Conservation (phyloP, 1,284 basidiomycete species). For the Coniophora puteana region DNA sequence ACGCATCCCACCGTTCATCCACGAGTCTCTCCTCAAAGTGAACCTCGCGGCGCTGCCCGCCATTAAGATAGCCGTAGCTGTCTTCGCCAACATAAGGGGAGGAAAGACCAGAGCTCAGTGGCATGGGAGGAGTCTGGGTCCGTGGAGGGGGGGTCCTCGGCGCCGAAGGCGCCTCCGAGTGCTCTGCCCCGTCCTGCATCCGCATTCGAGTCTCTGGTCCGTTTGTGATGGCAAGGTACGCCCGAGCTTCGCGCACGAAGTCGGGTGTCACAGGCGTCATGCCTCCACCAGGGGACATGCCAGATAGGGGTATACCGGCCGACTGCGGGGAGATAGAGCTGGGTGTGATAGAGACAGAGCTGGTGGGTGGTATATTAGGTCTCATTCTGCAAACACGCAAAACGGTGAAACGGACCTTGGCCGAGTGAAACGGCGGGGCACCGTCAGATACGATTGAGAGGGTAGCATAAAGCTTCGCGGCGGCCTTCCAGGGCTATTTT, state of each 20-base stretch:
- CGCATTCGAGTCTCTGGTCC: too few relatives aligned
- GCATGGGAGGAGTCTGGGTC: conserved; percentile 8
- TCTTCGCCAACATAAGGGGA: conserved; percentile 28
- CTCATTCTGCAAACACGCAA: too few relatives aligned
- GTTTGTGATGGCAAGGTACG: conserved; percentile 27
- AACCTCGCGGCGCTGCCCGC: conserved; percentile 29
- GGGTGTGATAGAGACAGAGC: conserved; percentile 22
- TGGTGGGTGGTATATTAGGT: too few relatives aligned
- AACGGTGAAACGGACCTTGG: not conserved
- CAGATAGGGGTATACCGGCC: conserved; percentile 28
- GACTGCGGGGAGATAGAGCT: conserved; percentile 32
- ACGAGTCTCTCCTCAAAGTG: conserved; percentile 32
- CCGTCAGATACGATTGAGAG: too few relatives aligned
- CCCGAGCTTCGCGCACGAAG: conserved; percentile 28
- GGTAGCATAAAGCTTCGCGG: too few relatives aligned
- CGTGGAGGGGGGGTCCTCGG: conserved; percentile 13
- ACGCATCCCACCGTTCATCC: conserved; percentile 17
- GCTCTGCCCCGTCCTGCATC: too few relatives aligned
- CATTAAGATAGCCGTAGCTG: conserved; percentile 22
- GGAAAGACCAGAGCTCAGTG: conserved; percentile 19
- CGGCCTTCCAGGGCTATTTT: too few relatives aligned
- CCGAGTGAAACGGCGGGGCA: too few relatives aligned
- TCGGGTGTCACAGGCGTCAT: conserved; percentile 31
- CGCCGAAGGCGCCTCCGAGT: too few relatives aligned
- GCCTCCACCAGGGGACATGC: too few relatives aligned